Evolutionary conservation across 2,329 filamentous ascomycete genomes (phyloP), one percentile per base, ranked within the genome.

Genomic region (Sclerotinia nivalis): DNA sequence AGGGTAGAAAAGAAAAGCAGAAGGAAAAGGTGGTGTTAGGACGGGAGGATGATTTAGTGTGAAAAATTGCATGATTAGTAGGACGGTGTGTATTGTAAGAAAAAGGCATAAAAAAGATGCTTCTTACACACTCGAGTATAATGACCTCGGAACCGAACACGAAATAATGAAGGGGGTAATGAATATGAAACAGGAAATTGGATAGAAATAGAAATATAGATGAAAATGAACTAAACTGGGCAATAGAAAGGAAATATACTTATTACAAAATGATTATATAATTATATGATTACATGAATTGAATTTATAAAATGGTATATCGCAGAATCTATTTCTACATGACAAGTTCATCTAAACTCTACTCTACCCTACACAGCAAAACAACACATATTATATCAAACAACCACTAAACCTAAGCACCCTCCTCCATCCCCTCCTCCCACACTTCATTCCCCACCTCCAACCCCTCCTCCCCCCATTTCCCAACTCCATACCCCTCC

Each of bases 401-500:
- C 4, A n/a, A 12, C 4, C 34, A 31, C 18, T 28, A 68, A 61
- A 52, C 34, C 9, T 40, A 68, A 61, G 52, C 56, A 13, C 68
- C 69, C 18, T 65, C n/a, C 59, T 66, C 70, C 49, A 70, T 55
- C 0, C 70, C 56, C 45, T 68, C 70, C 13, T 70, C 69, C 59
- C 59, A 71, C 12, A 50, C 52, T 22, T 69, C 50, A 61, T 68
- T 60, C 40, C 31, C 62, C 31, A 45, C 6, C 8, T 0, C 49
- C 70, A 37, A 59, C 64, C 28, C 40, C 60, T n/a, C 25, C 28
- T 68, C 65, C 55, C 31, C 31, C 22, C 56, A 31, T 9, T 25
- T n/a, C 0, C 5, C 25, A 4, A 22, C 28, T 34, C 52, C 31
- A 37, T 20, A 25, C 4, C 5, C 50, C 4, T 76, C 82, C 86